Evolutionary conservation across 2,329 filamentous ascomycete genomes (phyloP).

Genomic region (Camillea tinctor): DNA sequence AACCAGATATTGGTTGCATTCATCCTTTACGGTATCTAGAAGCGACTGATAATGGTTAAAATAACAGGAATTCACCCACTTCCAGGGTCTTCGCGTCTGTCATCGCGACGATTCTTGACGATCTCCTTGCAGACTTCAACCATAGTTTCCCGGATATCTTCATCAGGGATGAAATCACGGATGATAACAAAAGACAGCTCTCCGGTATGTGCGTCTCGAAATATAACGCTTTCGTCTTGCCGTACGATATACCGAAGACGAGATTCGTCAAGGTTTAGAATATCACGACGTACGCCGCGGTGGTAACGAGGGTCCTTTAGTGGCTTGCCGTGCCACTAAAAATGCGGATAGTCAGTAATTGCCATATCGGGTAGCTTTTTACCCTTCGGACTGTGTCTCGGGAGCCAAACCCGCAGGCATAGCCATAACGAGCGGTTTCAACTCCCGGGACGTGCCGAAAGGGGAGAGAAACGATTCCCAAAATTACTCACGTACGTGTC

Average conservation of each 20-base stretch:
- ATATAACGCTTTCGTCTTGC: conserved; percentile 24
- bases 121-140: conserved; percentile 13
- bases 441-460: no score
- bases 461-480: no score
- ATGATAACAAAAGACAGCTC: conserved; percentile 20
- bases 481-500: no score
- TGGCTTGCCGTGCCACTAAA: conserved; percentile 8
- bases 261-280: conserved; percentile 9
- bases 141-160: conserved; percentile 13
- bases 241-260: conserved; percentile 13
- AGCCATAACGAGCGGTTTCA: no score
- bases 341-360: no score
- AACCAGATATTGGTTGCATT: no score
- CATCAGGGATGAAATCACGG: conserved; percentile 19
- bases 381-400: no score
- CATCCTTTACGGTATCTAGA: background rate
- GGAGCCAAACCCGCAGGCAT: no score
- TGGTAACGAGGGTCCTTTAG: conserved; percentile 9
- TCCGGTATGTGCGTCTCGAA: conserved; percentile 21
- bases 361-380: no score
- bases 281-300: conserved; percentile 7
- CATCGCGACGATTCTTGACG: conserved; percentile 7
- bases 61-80: background rate
- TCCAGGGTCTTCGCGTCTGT: conserved; percentile 13
- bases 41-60: background rate